Percentiles rank a stretch among this genome's conserved stretches.
Evolutionary conservation across 1,284 basidiomycete species (phyloP).

Genomic region (Ceraceosorus bombacis): DNA sequence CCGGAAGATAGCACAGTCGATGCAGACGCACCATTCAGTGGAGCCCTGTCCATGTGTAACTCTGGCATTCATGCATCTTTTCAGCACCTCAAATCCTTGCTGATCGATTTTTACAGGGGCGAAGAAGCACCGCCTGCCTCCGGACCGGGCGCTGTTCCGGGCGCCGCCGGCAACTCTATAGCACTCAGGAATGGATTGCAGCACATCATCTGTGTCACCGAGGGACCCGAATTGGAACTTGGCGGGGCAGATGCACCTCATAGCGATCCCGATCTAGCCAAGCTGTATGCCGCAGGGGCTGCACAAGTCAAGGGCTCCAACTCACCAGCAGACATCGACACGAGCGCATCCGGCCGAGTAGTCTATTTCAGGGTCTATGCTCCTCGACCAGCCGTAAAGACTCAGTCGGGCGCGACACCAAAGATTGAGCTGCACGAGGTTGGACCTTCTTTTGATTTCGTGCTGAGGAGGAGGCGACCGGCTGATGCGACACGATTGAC

Average conservation of each 20-base stretch:
- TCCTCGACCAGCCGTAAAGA: constrained; percentile 53
- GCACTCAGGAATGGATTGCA: constrained; percentile 62
- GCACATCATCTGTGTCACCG: constrained; percentile 64
- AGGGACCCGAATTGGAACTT: constrained; percentile 17
- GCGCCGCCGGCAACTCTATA: constrained; percentile 3
- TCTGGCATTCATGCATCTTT: constrained; percentile 17
- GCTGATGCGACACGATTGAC: constrained; percentile 73
- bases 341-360: constrained; percentile 57
- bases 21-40: constrained; percentile 5
- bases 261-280: constrained; percentile 4
- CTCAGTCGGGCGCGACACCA: constrained; percentile 61
- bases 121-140: constrained; percentile 52
- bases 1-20: constrained; percentile 7
- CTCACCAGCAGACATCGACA: constrained; percentile 51
- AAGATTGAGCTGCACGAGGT: constrained; percentile 75
- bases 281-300: constrained; percentile 12
- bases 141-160: constrained; percentile 10
- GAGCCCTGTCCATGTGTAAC: constrained; percentile 1
- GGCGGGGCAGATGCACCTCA: neutral
- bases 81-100: constrained; percentile 68
- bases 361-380: constrained; percentile 86
- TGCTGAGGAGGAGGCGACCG: constrained; percentile 65
- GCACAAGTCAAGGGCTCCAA: constrained; percentile 19
- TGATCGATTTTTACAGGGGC: constrained; percentile 80
- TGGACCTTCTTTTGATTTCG: constrained; percentile 83